These are phyloP conservation scores for Chloris gayana DNA, from an alignment of 176 grass and related monocot species.

Conservation along the genomic window DNA sequence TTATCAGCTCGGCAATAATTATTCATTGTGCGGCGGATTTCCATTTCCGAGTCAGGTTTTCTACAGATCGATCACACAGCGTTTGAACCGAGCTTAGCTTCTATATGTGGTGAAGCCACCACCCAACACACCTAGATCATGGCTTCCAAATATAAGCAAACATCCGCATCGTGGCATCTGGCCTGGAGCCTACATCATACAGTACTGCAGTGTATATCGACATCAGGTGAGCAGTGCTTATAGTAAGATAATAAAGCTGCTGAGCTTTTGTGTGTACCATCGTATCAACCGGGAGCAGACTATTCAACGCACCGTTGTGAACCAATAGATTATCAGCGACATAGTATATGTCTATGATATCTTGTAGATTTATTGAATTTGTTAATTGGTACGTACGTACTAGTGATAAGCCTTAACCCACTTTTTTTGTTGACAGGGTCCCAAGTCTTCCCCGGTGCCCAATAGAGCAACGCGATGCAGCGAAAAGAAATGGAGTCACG, in stretches of 20 bases:
- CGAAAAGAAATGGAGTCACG: background rate
- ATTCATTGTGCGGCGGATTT: background rate
- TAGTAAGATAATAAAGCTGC: background rate
- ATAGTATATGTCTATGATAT: background rate
- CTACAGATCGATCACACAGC: background rate
- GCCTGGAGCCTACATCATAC: background rate
- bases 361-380: background rate
- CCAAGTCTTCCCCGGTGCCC: background rate
- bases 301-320: slow-evolving; percentile 14
- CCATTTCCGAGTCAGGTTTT: background rate
- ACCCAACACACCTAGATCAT: background rate
- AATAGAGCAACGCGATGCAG: background rate
- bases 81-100: background rate
- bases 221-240: background rate
- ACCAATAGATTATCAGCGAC: background rate
- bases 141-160: slow-evolving; percentile 34
- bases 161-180: background rate
- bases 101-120: background rate
- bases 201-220: background rate
- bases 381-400: background rate
- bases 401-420: slow-evolving; percentile 5
- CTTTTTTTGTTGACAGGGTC: background rate
- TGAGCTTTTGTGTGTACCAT: background rate
- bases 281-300: background rate
- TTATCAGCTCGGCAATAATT: background rate